Evolutionary conservation across 768 basidiomycete species (phyloP), one percentile per base, ranked within the genome.

Genomic region (Xerocomus brunneocitrinus): DNA sequence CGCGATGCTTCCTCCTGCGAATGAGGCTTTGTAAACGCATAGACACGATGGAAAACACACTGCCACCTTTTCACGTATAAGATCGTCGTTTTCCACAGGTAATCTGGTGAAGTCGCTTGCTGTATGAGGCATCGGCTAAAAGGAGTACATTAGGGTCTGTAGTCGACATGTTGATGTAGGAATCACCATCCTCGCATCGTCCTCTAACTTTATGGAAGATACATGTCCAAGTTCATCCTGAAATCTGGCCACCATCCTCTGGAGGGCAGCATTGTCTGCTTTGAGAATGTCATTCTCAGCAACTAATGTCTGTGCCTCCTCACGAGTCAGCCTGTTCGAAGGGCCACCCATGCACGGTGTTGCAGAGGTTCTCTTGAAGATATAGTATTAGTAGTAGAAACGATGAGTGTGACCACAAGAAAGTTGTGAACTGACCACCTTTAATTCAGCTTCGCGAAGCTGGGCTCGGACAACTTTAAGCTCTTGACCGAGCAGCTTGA

Each of bases 401-500:
- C 4, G 22, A 16, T 52, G 34, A 50, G 30, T n/a, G 13, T 24
- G 32, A n/a, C 1, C 28, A 31, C 8, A 19, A 30, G 27, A 13
- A 27, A 24, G 43, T 13, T 32, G 13, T 22, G 30, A 27, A 47
- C 32, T 19, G 0, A 34, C 55, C 27, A 63, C 68, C 58, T n/a
- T 54, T 19, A 19, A 19, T 50, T 62, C 50, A 47, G 57, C 51
- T 16, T 68, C 63, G 12, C 45, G 57, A 45, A 68, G 62, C 32
- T 62, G 58, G 34, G 53, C 53, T 42, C 65, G 56, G 28, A 54
- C 56, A 2, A 28, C 19, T 38, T 64, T 70, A 49, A 69, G 60
- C 41, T 69, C 56, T 34, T 67, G 58, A 4, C 13, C 62, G 22
- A 68, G 36, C 8, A 70, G 9, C 41, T 62, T 67, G 40, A 68